Percentiles rank a stretch among this genome's conserved stretches.
phyloP scores from a whole-genome alignment of 2,329 filamentous ascomycete genomes.

The Exophiala spinifera region DNA sequence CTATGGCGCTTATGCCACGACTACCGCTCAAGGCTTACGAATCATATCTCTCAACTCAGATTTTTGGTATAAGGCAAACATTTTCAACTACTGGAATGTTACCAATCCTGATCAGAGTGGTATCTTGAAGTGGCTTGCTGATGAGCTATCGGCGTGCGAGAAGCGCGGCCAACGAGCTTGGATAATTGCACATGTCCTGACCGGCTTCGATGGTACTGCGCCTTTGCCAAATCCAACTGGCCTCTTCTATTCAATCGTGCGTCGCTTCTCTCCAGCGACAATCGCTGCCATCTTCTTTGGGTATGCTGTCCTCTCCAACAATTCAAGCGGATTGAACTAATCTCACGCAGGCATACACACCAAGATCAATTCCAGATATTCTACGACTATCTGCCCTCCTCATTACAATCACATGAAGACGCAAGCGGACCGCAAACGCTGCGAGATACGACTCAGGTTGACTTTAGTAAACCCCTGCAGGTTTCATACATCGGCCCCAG shows the following conservation, averaged over 20 bases:
- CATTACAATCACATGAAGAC: conserved; percentile 6
- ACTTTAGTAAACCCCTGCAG: conserved; percentile 28
- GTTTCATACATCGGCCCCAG: conserved; percentile 32
- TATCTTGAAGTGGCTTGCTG: conserved; percentile 27
- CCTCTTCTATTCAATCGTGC: conserved; percentile 31
- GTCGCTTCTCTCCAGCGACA: conserved; percentile 27
- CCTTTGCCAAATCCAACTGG: conserved; percentile 29
- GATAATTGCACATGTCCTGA: conserved; percentile 31
- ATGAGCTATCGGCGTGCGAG: conserved; percentile 30
- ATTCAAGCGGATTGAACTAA: neutral
- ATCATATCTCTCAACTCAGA: conserved; percentile 33
- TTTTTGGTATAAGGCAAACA: conserved; percentile 32
- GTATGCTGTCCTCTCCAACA: neutral
- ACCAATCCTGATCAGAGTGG: conserved; percentile 30
- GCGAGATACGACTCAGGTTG: conserved; percentile 29
- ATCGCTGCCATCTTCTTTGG: conserved; percentile 28
- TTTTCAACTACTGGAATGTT: conserved; percentile 31
- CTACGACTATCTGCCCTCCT: conserved; percentile 30
- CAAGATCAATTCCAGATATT: conserved; percentile 33
- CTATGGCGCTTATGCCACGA: conserved; percentile 29
- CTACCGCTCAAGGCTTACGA: conserved; percentile 30
- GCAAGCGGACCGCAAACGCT: neutral
- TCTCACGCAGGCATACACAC: conserved; percentile 28
- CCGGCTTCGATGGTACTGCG: conserved; percentile 28
- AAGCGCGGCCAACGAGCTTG: conserved; percentile 29